Base-by-base conservation (phyloP, 179 eudicot genomes). In the Patellifolia procumbens region DNA sequence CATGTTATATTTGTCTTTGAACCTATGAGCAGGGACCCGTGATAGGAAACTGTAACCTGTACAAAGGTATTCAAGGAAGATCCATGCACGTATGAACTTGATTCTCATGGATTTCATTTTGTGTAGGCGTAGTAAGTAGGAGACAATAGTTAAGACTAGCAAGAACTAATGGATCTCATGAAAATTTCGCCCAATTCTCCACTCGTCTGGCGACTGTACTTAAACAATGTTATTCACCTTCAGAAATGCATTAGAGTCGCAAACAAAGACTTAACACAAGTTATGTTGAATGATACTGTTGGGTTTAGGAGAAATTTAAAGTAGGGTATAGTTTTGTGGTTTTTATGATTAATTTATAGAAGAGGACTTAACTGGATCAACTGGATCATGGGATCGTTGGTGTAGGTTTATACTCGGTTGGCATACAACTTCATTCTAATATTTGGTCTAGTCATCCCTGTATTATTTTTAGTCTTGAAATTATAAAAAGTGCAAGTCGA, bases 51-150 rank as follows among this genome's bases (percentile, higher is more conserved):
- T 39, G 45, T 39, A 28, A 11, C 26, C 39, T 70, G 60, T 48
- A 70, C 61, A 61, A 56, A 60, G 61, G 6, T 26, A n/a, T 60
- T 61, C 52, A 28, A 70, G 62, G 31, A 55, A 56, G 34, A 26
- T 19, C 13, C 42, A 60, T 66, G 59, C 12, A 28, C 59, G 11
- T n/a, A n/a, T n/a, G n/a, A n/a, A n/a, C n/a, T n/a, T n/a, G n/a
- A n/a, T n/a, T n/a, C n/a, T n/a, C n/a, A n/a, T 39, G 16, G 51
- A 39, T 11, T 16, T 46, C 37, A 48, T 68, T 46, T 1, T 39
- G 15, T 68, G 15, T 68, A 46, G 73, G 1, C 19, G 22, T 49
- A 19, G 43, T 63, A 35, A 63, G 42, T 63, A 32, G 45, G 45
- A 19, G 4, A 48, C 7, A 32, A 68, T 43, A 20, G 13, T 49